A percentile compares a stretch with the other conserved stretches of the same genome.
Evolutionary conservation across 345 rosid genomes (phyloP).

Genomic region (Limnanthes douglasii): DNA sequence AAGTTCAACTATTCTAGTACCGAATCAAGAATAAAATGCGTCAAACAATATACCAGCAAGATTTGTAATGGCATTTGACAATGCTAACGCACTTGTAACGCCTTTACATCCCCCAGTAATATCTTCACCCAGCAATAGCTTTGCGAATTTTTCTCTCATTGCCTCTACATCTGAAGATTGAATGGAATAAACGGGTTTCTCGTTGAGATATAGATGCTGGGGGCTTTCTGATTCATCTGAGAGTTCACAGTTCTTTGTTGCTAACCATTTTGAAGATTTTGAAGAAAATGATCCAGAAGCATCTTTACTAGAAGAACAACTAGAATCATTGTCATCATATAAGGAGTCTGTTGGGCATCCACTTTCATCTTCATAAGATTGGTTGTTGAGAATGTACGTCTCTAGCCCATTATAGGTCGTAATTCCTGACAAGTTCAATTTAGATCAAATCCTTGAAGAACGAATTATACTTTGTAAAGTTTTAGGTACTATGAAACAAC

Average conservation of each 20-base stretch:
- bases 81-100: constrained; percentile 52
- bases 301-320: constrained; percentile 95
- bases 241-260: constrained; percentile 33
- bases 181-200: constrained; percentile 29
- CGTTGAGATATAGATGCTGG: constrained; percentile 31
- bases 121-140: constrained; percentile 79
- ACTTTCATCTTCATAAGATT: constrained; percentile 71
- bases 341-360: constrained; percentile 58
- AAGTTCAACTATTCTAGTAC: background rate
- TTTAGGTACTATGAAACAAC: too few relatives aligned
- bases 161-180: constrained; percentile 48
- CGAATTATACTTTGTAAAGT: too few relatives aligned
- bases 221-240: constrained; percentile 42
- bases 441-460: too few relatives aligned
- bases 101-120: constrained; percentile 69
- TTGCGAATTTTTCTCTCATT: constrained; percentile 78
- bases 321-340: constrained; percentile 60
- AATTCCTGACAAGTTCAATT: constrained; percentile 32
- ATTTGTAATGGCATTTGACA: constrained; percentile 77
- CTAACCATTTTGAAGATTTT: constrained; percentile 74
- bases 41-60: constrained; percentile 50
- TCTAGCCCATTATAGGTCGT: constrained; percentile 80
- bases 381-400: constrained; percentile 68
- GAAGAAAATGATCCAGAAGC: constrained; percentile 77
- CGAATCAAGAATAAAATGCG: background rate